phyloP scores from a whole-genome alignment of 2,329 filamentous ascomycete species.

The Helicocarpus griseus region DNA sequence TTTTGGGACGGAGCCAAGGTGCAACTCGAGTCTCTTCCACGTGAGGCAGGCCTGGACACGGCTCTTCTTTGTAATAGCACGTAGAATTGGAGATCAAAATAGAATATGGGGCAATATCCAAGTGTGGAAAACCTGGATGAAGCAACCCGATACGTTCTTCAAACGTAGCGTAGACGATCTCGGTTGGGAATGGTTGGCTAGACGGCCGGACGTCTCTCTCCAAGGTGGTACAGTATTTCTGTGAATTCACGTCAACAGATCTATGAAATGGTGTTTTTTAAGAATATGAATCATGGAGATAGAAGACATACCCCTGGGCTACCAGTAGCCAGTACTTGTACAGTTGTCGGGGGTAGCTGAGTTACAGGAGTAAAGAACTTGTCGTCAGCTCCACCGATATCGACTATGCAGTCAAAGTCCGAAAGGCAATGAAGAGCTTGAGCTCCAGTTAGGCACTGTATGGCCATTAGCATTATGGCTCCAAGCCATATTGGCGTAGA shows the following conservation, averaged over 20 bases:
- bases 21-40: background rate
- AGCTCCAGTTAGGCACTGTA: background rate
- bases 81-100: background rate
- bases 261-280: background rate
- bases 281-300: background rate
- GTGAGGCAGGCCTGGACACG: constrained; percentile 6
- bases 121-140: constrained; percentile 5
- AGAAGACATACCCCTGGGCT: background rate
- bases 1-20: background rate
- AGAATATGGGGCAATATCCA: constrained; percentile 1
- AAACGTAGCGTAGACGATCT: constrained; percentile 6
- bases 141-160: background rate
- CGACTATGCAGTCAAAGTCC: background rate
- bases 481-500: background rate
- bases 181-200: constrained; percentile 19
- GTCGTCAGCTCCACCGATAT: background rate
- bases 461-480: constrained; percentile 3
- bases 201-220: constrained; percentile 7
- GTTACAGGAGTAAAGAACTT: background rate
- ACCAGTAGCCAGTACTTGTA: background rate
- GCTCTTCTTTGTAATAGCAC: constrained; percentile 3
- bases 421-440: constrained; percentile 3
- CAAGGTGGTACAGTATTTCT: constrained; percentile 3
- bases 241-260: background rate
- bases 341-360: background rate